Base-by-base conservation (phyloP, 192 early-diverging fungal species). In the Geranomyces michiganensis region DNA sequence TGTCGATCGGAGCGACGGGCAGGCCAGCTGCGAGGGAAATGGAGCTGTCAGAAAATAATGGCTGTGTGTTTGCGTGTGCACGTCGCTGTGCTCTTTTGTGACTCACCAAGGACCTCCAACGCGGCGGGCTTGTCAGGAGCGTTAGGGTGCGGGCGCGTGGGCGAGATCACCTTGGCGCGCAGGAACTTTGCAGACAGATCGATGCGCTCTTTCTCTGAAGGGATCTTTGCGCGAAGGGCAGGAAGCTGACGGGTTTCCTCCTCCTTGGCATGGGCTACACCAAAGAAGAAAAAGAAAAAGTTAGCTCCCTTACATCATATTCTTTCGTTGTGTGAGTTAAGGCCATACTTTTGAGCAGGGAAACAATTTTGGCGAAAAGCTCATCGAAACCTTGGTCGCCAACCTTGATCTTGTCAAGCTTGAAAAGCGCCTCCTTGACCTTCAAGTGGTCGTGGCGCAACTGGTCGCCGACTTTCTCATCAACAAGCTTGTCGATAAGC, bases 111-210 rank as follows among this genome's bases (percentile, higher is more conserved):
- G 4, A 70, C 19, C 51, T 70, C 68, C 56, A 70, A 19, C 19
- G 46, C 31, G 24, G 68, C 36, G 22, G 68, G 68, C 68, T 70
- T 70, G 59, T 70, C 68, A n/a, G 68, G 68, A 9, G 68, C 68
- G 27, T 48, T 29, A 6, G 68, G 68, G 59, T 70, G 68, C 9
- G 68, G 45, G 13, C 47, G 31, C n/a, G 68, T 70, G 3, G 68
- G 68, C 0, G 68, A 33, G 29, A 70, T 70, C 19, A 33, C 68
- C 32, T 70, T 70, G 13, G 36, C 19, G 17, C 55, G 30, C 41
- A 70, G 19, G 51, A 70, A 70, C 12, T 24, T 29, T 62, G 27
- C 26, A 26, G 33, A 45, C 9, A 70, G 27, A 21, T 59, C 36
- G 44, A 70, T 62, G 9, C 68, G 56, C 29, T 62, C 68, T 36